Conservation (phyloP, 306 rosid genomes). For the Cucurbita maxima region DNA sequence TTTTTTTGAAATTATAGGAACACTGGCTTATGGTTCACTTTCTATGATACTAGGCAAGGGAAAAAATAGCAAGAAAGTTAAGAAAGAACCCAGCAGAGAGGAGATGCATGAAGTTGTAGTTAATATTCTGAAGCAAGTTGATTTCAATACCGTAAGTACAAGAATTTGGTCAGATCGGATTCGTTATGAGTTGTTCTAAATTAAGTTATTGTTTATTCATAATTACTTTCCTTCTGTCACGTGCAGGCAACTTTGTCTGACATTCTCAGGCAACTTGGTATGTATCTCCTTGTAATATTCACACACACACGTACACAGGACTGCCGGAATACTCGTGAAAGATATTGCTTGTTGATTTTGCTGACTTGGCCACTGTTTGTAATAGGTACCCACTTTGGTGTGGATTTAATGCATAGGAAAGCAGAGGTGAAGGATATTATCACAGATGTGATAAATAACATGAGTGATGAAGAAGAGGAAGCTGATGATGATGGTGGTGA, state of each 20-base stretch:
- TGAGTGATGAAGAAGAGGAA: slow-evolving; percentile 92
- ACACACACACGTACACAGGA: not conserved
- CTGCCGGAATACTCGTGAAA: not conserved
- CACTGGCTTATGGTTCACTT: not conserved
- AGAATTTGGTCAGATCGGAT: not conserved
- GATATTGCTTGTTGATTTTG: not conserved
- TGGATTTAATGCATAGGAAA: slow-evolving; percentile 97
- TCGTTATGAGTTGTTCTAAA: not conserved
- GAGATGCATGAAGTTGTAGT: slow-evolving; percentile 81
- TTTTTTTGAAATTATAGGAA: not conserved
- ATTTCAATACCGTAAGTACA: slow-evolving; percentile 78
- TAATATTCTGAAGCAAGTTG: slow-evolving; percentile 80
- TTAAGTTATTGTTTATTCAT: not conserved
- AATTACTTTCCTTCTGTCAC: not conserved
- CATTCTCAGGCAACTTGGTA: slow-evolving; percentile 93
- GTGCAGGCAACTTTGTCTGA: slow-evolving; percentile 95
- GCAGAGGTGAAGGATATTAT: slow-evolving; percentile 89
- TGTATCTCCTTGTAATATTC: slow-evolving; percentile 2
- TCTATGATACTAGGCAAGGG: slow-evolving; percentile 39
- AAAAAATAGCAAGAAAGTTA: slow-evolving; percentile 64
- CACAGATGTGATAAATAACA: slow-evolving; percentile 88
- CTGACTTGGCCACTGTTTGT: slow-evolving; percentile 15
- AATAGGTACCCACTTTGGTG: slow-evolving; percentile 68
- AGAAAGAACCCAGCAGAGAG: slow-evolving; percentile 62
- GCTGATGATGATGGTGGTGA: slow-evolving; percentile 38